Conservation (phyloP, 192 early-diverging fungal species). For the Podila minutissima region DNA sequence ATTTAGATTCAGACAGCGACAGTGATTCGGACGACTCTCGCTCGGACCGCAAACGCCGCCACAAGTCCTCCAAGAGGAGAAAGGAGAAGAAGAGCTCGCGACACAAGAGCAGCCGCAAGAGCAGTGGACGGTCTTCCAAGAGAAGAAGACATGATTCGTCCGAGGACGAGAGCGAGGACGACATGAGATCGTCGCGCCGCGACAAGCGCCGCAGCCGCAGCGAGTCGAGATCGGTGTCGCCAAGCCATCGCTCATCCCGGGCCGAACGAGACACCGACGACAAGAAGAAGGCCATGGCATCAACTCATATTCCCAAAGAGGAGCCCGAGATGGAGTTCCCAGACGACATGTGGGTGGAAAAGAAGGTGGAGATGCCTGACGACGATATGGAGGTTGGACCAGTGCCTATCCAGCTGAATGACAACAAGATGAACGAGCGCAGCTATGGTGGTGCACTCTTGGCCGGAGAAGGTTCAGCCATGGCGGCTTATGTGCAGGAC, state of each 20-base stretch:
- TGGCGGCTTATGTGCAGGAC: constrained; percentile 89
- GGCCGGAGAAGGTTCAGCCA: constrained; percentile 91
- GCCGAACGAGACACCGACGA: neutral
- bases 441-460: constrained; percentile 84
- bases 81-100: constrained; percentile 40
- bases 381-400: constrained; percentile 77
- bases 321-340: constrained; percentile 52
- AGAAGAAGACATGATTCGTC: constrained; percentile 11
- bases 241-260: neutral
- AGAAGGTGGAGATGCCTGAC: constrained; percentile 68
- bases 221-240: constrained; percentile 11
- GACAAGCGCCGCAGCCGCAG: neutral
- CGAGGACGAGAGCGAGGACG: constrained; percentile 29
- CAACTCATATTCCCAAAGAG: neutral
- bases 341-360: constrained; percentile 70
- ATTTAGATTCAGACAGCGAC: constrained; percentile 20
- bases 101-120: constrained; percentile 25
- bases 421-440: constrained; percentile 70
- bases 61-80: constrained; percentile 23
- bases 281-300: neutral
- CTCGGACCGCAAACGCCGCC: constrained; percentile 15
- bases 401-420: constrained; percentile 63
- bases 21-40: constrained; percentile 40
- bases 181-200: constrained; percentile 5
- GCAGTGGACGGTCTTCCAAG: constrained; percentile 15